Percentiles rank a stretch among this genome's conserved stretches.
phyloP scores from a whole-genome alignment of 2,329 filamentous ascomycete genomes.

The Aureobasidium sp. region DNA sequence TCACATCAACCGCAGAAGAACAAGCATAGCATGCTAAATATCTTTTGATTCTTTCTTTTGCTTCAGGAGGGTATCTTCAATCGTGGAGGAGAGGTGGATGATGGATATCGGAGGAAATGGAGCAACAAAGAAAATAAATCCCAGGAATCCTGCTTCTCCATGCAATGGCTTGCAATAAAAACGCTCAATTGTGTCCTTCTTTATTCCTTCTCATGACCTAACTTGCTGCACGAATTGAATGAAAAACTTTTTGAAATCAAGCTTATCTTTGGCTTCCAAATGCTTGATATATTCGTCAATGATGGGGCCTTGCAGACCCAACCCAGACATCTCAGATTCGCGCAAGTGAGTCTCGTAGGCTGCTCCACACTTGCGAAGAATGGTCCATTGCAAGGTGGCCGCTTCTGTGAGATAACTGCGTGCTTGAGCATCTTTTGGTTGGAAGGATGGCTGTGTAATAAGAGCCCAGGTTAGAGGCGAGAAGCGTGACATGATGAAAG shows the following conservation, averaged over 20 bases:
- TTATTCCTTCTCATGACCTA: constrained; percentile 17
- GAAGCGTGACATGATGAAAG: constrained; percentile 83
- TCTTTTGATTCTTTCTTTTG: background rate
- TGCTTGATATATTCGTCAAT: constrained; percentile 59
- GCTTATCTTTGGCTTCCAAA: constrained; percentile 37
- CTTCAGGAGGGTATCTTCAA: constrained; percentile 1
- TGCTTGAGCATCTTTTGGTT: constrained; percentile 78
- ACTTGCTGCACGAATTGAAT: constrained; percentile 35
- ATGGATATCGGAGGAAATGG: background rate
- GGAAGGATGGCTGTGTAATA: constrained; percentile 70
- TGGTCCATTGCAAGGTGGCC: constrained; percentile 76
- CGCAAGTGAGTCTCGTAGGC: constrained; percentile 67
- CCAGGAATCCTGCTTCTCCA: background rate
- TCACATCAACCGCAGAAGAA: background rate
- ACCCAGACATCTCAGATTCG: constrained; percentile 54
- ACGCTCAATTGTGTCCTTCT: background rate
- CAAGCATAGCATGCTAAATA: background rate
- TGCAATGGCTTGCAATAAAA: background rate
- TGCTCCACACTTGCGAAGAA: constrained; percentile 83
- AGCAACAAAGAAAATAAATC: background rate
- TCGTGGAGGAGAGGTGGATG: background rate
- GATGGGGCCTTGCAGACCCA: constrained; percentile 58
- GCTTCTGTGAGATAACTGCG: constrained; percentile 85
- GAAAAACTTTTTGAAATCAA: constrained; percentile 41
- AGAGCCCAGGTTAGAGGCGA: constrained; percentile 87